These are phyloP conservation scores for Sanguinoderma infundibulare DNA, from an alignment of 1,284 basidiomycete species.

Conservation along the genomic window DNA sequence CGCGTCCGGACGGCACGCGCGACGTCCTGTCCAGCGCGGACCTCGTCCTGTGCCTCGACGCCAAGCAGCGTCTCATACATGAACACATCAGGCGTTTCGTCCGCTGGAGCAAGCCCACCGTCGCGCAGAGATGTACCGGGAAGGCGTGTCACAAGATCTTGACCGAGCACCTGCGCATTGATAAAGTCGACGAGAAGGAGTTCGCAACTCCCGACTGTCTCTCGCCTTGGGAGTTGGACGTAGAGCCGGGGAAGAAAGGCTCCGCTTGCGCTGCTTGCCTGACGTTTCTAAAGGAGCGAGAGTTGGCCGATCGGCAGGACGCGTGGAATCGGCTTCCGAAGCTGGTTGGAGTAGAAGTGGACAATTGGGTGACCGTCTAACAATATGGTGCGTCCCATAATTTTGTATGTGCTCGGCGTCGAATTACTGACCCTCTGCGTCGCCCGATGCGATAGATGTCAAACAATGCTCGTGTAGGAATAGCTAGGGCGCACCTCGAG, in stretches of 20 bases:
- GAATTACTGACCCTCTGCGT: no score
- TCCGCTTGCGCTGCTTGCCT: not conserved
- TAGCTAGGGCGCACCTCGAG: no score
- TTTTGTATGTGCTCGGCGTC: not conserved
- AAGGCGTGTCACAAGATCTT: not conserved
- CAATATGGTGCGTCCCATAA: not conserved
- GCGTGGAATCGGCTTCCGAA: not conserved
- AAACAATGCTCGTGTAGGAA: no score
- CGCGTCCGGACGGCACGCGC: slow-evolving; percentile 3
- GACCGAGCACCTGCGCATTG: not conserved
- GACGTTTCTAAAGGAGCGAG: not conserved
- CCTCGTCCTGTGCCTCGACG: not conserved
- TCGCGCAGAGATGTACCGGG: not conserved
- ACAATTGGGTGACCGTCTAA: not conserved
- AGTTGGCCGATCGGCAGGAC: not conserved
- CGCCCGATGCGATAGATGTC: no score
- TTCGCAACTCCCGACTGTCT: not conserved
- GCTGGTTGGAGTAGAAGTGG: not conserved
- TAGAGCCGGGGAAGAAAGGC: not conserved
- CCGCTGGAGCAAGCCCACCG: not conserved
- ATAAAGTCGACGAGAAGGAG: not conserved
- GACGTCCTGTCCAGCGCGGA: not conserved
- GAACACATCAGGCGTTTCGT: not conserved
- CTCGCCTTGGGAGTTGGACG: not conserved
- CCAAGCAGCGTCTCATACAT: not conserved